Percentiles rank a stretch among this genome's conserved stretches.
Conservation (phyloP, 2,329 filamentous ascomycete species). For the Orbilia quercus region DNA sequence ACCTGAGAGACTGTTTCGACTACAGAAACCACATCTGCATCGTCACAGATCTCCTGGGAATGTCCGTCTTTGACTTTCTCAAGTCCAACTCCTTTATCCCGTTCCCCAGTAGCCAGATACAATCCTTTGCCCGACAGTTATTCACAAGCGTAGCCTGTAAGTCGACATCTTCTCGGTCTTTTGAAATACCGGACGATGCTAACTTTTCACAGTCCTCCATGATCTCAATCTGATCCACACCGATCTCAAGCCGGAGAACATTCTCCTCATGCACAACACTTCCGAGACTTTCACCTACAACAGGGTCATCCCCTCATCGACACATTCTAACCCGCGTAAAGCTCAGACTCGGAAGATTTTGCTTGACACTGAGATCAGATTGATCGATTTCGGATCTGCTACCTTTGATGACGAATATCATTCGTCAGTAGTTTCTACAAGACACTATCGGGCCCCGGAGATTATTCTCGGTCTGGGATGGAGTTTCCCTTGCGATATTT, state of each 20-base stretch:
- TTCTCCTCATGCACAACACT: slow-evolving; percentile 73
- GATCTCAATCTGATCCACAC: slow-evolving; percentile 98
- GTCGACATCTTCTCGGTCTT: slow-evolving; percentile 63
- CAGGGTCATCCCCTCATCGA: slow-evolving; percentile 74
- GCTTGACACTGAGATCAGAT: slow-evolving; percentile 75
- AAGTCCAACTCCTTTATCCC: slow-evolving; percentile 96
- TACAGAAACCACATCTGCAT: slow-evolving; percentile 96
- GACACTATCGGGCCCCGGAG: slow-evolving; percentile 76
- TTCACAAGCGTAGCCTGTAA: slow-evolving; percentile 98
- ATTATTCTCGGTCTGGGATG: slow-evolving; percentile 77
- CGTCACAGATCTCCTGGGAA: slow-evolving; percentile 80
- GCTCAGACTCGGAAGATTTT: slow-evolving; percentile 74
- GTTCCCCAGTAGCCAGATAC: slow-evolving; percentile 98
- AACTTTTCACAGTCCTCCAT: slow-evolving; percentile 77
- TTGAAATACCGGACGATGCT: not conserved
- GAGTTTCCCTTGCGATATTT: slow-evolving; percentile 78
- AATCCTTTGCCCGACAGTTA: slow-evolving; percentile 92
- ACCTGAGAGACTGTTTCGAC: slow-evolving; percentile 95
- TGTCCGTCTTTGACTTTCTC: slow-evolving; percentile 97
- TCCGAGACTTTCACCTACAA: slow-evolving; percentile 79
- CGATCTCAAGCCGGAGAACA: slow-evolving; percentile 77
- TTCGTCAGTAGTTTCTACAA: slow-evolving; percentile 76
- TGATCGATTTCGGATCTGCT: slow-evolving; percentile 78
- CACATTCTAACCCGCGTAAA: slow-evolving; percentile 71
- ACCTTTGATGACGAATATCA: slow-evolving; percentile 80